Base-by-base conservation (phyloP, 306 rosid genomes). In the Neltuma alba region DNA sequence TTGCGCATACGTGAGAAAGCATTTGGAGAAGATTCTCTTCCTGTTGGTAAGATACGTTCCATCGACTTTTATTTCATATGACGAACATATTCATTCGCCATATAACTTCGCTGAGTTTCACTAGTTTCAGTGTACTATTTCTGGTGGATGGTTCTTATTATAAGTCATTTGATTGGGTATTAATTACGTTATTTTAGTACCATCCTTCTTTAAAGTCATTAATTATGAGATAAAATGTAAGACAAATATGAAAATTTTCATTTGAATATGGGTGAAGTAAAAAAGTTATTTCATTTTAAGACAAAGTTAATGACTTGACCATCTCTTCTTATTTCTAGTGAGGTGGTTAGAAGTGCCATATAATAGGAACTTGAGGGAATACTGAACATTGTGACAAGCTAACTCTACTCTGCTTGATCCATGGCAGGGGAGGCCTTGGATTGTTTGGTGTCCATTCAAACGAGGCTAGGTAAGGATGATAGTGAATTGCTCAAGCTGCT, bases 351-450 rank as follows among this genome's bases (percentile, higher is more conserved):
- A 5, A 5, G 2, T 33, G n/a, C n/a, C n/a, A n/a, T n/a, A n/a
- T n/a, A n/a, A n/a, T n/a, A n/a, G n/a, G n/a, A n/a, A 33, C 4
- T 1, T 3, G 36, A 33, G 36, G 36, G 2, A 33, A 5, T 33
- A 33, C 36, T 33, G 36, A 33, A 33, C 1, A 2, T 33, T 33
- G 36, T 5, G 36, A 33, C 36, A 5, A 33, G 36, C 36, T 33
- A 33, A 33, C 36, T 33, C 36, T 33, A 2, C 4, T 33, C 2
- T 33, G 36, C 36, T 5, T 33, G 36, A 33, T 75, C 80, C 65
- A 77, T 79, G 81, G 83, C 94, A 92, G 98, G 95, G 20, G 99
- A 94, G 89, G 97, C 93, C 74, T 87, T 94, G 69, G 95, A 92
- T 69, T 91, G 97, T 85, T 77, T 92, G 88, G 97, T 90, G 70